Evolutionary conservation across 441 rosid genomes (phyloP).

Genomic region (Metrosideros polymorpha): DNA sequence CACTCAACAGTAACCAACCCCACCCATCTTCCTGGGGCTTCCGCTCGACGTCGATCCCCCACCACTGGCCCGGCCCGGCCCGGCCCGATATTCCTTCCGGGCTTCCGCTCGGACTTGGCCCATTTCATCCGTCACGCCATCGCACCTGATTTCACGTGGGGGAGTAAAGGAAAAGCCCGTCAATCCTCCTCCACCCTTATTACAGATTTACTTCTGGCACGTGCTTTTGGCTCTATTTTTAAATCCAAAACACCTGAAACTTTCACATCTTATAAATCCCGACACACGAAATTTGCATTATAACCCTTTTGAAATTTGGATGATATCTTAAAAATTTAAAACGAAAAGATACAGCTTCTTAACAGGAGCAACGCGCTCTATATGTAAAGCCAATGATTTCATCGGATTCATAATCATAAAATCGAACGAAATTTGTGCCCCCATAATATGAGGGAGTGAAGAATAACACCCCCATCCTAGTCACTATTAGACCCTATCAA

Average conservation of each 20-base stretch:
- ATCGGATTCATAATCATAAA: neutral
- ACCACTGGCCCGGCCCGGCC: no score
- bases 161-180: no score
- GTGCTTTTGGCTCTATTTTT: neutral
- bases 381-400: neutral
- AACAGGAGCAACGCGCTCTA: neutral
- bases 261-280: neutral
- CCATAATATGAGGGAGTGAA: neutral
- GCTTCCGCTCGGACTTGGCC: neutral
- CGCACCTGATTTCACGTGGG: neutral
- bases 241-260: neutral
- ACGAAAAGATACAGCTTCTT: neutral
- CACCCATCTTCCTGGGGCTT: neutral
- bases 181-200: no score
- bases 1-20: neutral
- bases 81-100: neutral
- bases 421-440: neutral
- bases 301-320: neutral
- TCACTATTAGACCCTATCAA: neutral
- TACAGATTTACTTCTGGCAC: neutral
- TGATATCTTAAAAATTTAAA: neutral
- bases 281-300: neutral
- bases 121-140: neutral
- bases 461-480: neutral
- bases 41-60: no score